Evolutionary conservation across 225 moss, liverwort and hornwort species (phyloP).

Genomic region (Bryoerythrophyllum caledonicum): DNA sequence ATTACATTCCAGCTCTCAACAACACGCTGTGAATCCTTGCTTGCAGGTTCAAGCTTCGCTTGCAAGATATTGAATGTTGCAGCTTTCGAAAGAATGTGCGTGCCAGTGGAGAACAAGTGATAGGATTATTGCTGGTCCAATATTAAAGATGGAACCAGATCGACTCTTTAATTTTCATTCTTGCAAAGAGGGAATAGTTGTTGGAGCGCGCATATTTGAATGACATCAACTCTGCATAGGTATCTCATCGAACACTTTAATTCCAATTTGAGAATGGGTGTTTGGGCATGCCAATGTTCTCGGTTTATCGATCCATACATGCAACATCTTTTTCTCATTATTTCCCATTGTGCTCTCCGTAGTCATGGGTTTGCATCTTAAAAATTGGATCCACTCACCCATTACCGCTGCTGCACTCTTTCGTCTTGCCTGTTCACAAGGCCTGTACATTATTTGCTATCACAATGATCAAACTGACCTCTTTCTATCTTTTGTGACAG

Average conservation of each 20-base stretch:
- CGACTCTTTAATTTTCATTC: not conserved
- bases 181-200: constrained; percentile 3
- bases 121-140: constrained; percentile 6
- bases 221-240: not conserved
- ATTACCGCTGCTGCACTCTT: constrained; percentile 14
- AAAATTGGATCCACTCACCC: not conserved
- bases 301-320: not conserved
- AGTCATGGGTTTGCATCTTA: constrained; percentile 17
- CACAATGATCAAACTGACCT: constrained; percentile 8
- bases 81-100: constrained; percentile 1
- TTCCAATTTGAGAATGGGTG: not conserved
- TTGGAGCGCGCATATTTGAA: not conserved
- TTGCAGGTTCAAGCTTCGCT: constrained; percentile 65
- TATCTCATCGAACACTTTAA: not conserved
- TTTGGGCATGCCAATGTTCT: constrained; percentile 17
- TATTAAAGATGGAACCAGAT: not conserved
- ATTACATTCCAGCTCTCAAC: constrained; percentile 14
- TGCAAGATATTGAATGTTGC: constrained; percentile 39
- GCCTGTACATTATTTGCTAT: constrained; percentile 8
- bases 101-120: not conserved
- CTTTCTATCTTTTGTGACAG: constrained; percentile 24
- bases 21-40: constrained; percentile 16
- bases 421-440: too few species aligned
- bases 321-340: not conserved
- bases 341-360: constrained; percentile 5